A percentile compares a stretch with the other conserved stretches of the same genome.
These are phyloP conservation scores for Russula sp. DNA, from an alignment of 768 basidiomycete species.

Conservation along the genomic window DNA sequence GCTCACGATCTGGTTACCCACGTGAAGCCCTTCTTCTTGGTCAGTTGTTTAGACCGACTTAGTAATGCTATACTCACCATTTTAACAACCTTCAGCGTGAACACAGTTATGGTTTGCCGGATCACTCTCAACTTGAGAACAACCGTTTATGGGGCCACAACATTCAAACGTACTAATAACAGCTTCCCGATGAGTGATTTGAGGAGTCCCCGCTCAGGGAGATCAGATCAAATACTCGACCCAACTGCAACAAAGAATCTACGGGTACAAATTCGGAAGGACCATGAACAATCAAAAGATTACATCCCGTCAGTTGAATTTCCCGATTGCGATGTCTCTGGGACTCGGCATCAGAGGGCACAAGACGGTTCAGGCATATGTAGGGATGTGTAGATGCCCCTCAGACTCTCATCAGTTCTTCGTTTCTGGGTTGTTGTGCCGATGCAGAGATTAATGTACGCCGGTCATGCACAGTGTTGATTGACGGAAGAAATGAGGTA, in stretches of 20 bases:
- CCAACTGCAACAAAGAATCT: neutral
- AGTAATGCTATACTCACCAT: neutral
- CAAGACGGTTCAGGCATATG: neutral
- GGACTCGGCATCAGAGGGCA: neutral
- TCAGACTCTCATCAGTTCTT: neutral
- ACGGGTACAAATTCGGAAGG: constrained; percentile 10
- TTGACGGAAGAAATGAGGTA: neutral
- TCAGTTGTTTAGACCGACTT: neutral
- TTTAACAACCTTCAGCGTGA: constrained; percentile 5
- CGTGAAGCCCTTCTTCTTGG: constrained; percentile 19
- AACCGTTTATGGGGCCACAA: constrained; percentile 16
- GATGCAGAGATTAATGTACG: neutral
- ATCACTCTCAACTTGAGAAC: constrained; percentile 20
- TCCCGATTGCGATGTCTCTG: neutral
- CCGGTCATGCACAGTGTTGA: neutral
- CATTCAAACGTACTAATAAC: constrained; percentile 5
- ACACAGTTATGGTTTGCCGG: constrained; percentile 19
- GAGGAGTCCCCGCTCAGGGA: neutral
- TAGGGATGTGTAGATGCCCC: neutral
- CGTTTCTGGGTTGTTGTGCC: neutral
- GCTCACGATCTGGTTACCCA: neutral
- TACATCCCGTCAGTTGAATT: neutral
- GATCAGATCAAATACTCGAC: neutral
- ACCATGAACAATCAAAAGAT: constrained; percentile 3
- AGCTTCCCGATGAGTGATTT: constrained; percentile 11